A percentile compares a stretch with the other conserved stretches of the same genome.
Conservation (phyloP, 768 basidiomycete genomes). For the Lactarius hengduanensis region DNA sequence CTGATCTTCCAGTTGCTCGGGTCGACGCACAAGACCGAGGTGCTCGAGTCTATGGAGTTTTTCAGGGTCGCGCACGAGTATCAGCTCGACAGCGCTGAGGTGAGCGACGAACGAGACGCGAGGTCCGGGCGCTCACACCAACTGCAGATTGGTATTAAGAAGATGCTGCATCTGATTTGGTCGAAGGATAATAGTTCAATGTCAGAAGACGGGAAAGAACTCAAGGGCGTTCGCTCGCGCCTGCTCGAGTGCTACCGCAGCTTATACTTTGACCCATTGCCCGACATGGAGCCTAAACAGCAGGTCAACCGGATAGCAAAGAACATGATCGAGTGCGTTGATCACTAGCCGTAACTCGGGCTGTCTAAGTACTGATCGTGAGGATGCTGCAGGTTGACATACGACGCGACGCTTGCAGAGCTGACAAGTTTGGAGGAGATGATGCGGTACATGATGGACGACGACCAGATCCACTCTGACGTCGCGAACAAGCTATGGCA, state of each 20-base stretch:
- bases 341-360: not conserved
- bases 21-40: constrained; percentile 81
- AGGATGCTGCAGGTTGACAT: constrained; percentile 64
- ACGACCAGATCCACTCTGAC: constrained; percentile 76
- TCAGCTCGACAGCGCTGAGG: constrained; percentile 74
- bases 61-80: constrained; percentile 83
- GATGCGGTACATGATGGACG: constrained; percentile 95
- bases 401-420: constrained; percentile 90
- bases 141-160: constrained; percentile 81
- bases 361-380: not conserved
- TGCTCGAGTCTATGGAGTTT: constrained; percentile 85
- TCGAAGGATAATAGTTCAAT: constrained; percentile 84
- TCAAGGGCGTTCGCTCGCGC: constrained; percentile 84
- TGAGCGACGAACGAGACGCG: constrained; percentile 34
- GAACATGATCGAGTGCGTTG: constrained; percentile 90
- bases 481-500: constrained; percentile 93
- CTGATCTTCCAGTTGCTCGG: constrained; percentile 76
- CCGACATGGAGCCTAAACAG: constrained; percentile 72
- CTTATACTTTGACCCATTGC: constrained; percentile 84
- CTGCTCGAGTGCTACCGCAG: constrained; percentile 85
- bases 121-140: not conserved
- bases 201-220: constrained; percentile 70
- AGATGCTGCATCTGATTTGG: constrained; percentile 98
- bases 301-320: constrained; percentile 92
- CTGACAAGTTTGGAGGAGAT: constrained; percentile 95